These are phyloP conservation scores for Saksenaea oblongispora DNA, from an alignment of 371 early-diverging fungal species.

Conservation along the genomic window DNA sequence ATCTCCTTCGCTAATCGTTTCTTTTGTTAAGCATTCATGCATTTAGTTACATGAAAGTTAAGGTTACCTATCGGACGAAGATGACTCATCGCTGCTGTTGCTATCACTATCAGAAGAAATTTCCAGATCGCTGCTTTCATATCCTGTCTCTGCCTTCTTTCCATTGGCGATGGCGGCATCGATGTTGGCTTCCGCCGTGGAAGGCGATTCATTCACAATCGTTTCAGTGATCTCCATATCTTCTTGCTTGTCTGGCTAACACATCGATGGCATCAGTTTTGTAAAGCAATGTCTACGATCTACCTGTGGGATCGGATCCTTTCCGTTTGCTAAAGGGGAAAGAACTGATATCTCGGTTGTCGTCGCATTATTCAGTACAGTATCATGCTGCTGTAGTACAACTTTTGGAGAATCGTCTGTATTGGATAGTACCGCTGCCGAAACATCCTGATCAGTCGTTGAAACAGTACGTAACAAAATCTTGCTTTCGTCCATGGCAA, in stretches of 20 bases:
- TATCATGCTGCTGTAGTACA: neutral
- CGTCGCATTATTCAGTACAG: neutral
- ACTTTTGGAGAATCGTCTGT: neutral
- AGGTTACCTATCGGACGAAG: neutral
- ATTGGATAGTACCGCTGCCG: neutral
- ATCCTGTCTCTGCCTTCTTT: constrained; percentile 15
- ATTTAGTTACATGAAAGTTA: neutral
- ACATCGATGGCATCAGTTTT: neutral
- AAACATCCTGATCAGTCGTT: neutral
- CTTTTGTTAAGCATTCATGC: neutral
- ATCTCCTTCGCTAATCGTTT: constrained; percentile 9
- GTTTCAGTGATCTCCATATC: neutral
- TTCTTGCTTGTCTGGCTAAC: neutral
- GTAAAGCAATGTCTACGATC: neutral
- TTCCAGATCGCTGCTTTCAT: constrained; percentile 41
- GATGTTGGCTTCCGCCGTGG: constrained; percentile 13
- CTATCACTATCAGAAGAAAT: constrained; percentile 20
- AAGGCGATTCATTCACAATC: neutral
- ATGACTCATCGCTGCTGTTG: constrained; percentile 9
- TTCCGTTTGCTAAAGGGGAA: neutral
- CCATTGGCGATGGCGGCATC: constrained; percentile 32
- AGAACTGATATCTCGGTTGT: neutral
- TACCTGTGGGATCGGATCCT: neutral
- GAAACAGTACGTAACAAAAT: neutral
- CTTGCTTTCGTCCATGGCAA: neutral